phyloP scores from a whole-genome alignment of 2,329 filamentous ascomycete genomes.

The Dryadomyces quercivorus region DNA sequence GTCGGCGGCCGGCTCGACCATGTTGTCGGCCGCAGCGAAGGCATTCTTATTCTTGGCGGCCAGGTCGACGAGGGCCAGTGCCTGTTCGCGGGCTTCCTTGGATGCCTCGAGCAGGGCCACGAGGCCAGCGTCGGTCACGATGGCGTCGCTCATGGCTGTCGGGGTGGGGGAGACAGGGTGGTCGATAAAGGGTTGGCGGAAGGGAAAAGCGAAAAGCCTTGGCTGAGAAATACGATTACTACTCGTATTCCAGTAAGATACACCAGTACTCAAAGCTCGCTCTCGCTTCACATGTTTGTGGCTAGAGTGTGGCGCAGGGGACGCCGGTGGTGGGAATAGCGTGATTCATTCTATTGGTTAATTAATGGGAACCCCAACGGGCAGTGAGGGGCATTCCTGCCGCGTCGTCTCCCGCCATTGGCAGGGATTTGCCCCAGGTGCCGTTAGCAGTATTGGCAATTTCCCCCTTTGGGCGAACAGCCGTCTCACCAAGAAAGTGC shows the following conservation, averaged over 20 bases:
- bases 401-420: neutral
- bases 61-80: constrained; percentile 49
- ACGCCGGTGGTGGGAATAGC: neutral
- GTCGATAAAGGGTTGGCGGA: too few relatives aligned
- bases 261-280: too few relatives aligned
- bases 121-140: constrained; percentile 54
- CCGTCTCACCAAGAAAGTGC: neutral
- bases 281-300: too few relatives aligned
- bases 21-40: neutral
- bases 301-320: neutral
- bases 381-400: neutral
- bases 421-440: neutral
- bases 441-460: neutral
- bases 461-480: neutral
- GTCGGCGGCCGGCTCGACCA: constrained; percentile 24
- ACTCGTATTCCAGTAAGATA: too few relatives aligned
- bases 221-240: too few relatives aligned
- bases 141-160: constrained; percentile 23
- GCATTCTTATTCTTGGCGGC: constrained; percentile 23
- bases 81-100: constrained; percentile 60
- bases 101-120: constrained; percentile 59
- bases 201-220: too few relatives aligned
- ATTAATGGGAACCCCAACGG: neutral
- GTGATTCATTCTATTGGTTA: neutral
- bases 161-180: neutral